These are phyloP conservation scores for Nitzschia sp. DNA, from an alignment of 108 stramenopile genomes.

Conservation along the genomic window DNA sequence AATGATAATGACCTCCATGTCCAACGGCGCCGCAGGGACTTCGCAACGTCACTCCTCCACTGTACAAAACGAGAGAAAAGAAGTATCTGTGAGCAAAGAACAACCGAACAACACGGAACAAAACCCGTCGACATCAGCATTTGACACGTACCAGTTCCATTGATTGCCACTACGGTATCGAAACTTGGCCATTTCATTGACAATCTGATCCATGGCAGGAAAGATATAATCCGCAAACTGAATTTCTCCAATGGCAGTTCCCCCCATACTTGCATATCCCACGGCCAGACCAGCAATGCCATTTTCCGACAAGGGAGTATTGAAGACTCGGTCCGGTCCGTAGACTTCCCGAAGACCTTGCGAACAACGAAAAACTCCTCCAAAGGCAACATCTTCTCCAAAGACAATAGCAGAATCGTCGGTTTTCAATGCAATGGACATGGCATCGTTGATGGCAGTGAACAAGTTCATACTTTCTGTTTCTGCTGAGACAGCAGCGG, in stretches of 20 bases:
- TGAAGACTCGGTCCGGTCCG: slow-evolving; percentile 89
- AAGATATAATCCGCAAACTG: slow-evolving; percentile 93
- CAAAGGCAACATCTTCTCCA: slow-evolving; percentile 98
- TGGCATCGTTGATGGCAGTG: slow-evolving; percentile 78
- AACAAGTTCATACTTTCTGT: slow-evolving; percentile 67
- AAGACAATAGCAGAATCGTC: slow-evolving; percentile 84
- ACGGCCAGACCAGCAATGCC: slow-evolving; percentile 93
- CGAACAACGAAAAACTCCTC: slow-evolving; percentile 96
- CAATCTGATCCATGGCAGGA: slow-evolving; percentile 95
- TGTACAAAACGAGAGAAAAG: neutral
- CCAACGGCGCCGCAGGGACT: slow-evolving; percentile 94
- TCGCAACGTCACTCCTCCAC: slow-evolving; percentile 90
- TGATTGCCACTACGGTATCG: slow-evolving; percentile 92
- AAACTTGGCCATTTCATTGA: slow-evolving; percentile 97
- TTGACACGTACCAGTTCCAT: slow-evolving; percentile 74
- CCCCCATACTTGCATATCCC: slow-evolving; percentile 93
- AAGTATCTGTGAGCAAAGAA: too few species aligned
- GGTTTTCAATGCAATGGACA: slow-evolving; percentile 61
- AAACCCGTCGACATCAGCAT: too few species aligned
- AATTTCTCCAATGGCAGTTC: slow-evolving; percentile 96
- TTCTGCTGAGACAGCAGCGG: neutral
- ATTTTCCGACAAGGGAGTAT: slow-evolving; percentile 92
- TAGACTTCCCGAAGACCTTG: slow-evolving; percentile 71
- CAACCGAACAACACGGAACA: too few species aligned
- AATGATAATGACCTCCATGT: slow-evolving; percentile 92